Evolutionary conservation across 2,329 filamentous ascomycete genomes (phyloP), one percentile per base, ranked within the genome.

Genomic region (Pseudovirgaria hyperparasitica): DNA sequence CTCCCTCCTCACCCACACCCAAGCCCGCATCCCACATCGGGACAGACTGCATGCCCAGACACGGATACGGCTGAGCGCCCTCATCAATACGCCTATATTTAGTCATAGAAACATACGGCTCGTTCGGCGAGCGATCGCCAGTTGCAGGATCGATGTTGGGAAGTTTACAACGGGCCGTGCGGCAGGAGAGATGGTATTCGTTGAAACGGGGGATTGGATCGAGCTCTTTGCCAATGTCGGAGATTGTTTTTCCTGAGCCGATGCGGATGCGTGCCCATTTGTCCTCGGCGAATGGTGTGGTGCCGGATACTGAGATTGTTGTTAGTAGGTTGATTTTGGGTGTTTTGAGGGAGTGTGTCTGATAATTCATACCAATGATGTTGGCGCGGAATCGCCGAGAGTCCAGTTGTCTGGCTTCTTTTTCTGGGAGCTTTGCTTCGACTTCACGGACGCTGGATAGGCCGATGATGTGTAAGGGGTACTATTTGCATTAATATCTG

Each of bases 301-400:
- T 62, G 4, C 76, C 76, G 4, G 72, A 69, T 26, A 81, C 67
- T 71, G 18, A 5, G 22, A 9, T 15, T 16, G 15, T 16, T 16
- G 14, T 9, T 6, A 16, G 19, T 19, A 19, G 28, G 21, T 26
- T 24, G 9, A 19, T 15, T 19, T 4, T 10, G 14, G 15, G 5
- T n/a, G 16, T 5, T n/a, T 14, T n/a, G 21, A 14, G 23, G 9
- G 4, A 20, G 12, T 31, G 22, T 32, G 32, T 22, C 19, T 16
- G 12, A 11, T 5, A 16, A n/a, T 37, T 19, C 57, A 48, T 50
- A 74, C 70, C 54, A 38, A 82, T 73, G 18, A 86, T 71, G 41
- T 86, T 85, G 19, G 78, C 68, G 14, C 79, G 67, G 52, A 82
- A 85, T 9, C 76, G 66, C 10, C 67, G 55, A 6, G 69, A 67